Evolutionary conservation across 768 basidiomycete species (phyloP).

Genomic region (Pleurotus citrinopileatus): DNA sequence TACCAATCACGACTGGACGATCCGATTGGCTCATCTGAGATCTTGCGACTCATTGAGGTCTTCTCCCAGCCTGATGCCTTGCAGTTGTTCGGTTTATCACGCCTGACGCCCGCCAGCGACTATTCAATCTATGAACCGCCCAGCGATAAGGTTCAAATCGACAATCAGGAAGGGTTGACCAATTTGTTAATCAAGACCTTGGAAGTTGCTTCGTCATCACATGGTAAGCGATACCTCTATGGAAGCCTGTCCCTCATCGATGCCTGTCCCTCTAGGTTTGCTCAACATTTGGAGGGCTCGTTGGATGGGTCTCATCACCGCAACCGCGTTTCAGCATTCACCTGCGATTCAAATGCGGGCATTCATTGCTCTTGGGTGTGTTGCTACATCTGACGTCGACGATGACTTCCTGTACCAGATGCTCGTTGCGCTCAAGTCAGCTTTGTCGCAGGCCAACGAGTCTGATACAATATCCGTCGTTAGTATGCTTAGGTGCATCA

Average conservation of each 20-base stretch:
- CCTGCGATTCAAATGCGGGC: conserved; percentile 87
- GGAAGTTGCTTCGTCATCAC: conserved; percentile 61
- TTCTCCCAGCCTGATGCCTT: conserved; percentile 55
- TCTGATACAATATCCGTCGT: conserved; percentile 70
- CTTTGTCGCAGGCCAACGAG: conserved; percentile 65
- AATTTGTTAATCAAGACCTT: conserved; percentile 61
- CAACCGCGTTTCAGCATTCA: conserved; percentile 87
- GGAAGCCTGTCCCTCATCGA: background rate
- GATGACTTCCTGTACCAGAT: conserved; percentile 94
- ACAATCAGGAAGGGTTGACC: conserved; percentile 64
- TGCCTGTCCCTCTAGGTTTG: conserved; percentile 51
- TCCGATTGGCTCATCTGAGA: conserved; percentile 47
- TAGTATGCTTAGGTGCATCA: conserved; percentile 87
- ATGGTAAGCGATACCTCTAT: conserved; percentile 44
- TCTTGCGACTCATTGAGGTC: conserved; percentile 62
- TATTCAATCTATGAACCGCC: conserved; percentile 54
- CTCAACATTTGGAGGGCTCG: conserved; percentile 89
- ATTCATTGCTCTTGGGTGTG: conserved; percentile 77
- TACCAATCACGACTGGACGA: conserved; percentile 62
- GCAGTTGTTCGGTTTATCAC: conserved; percentile 69
- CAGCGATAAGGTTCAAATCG: conserved; percentile 56
- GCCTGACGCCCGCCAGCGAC: conserved; percentile 65
- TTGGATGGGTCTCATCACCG: conserved; percentile 89
- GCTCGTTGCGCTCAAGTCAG: conserved; percentile 79
- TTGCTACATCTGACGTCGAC: conserved; percentile 84